These are phyloP conservation scores for Candida insectorum DNA, from an alignment of 805 yeast species.

Conservation along the genomic window DNA sequence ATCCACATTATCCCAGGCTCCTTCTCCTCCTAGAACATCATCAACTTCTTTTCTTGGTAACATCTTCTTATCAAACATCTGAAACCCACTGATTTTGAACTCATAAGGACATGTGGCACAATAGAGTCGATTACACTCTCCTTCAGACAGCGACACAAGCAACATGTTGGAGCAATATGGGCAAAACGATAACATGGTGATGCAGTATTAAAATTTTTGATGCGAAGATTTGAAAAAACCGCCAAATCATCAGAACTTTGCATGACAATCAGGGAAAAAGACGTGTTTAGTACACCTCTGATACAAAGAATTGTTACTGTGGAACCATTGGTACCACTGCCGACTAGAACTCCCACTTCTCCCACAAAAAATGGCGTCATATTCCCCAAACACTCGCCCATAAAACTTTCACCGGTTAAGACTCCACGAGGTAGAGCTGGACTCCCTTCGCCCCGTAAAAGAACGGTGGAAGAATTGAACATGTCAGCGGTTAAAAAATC, in stretches of 20 bases:
- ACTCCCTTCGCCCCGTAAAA: constrained; percentile 39
- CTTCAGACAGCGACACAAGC: constrained; percentile 45
- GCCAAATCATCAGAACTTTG: neutral
- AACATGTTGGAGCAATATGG: constrained; percentile 94
- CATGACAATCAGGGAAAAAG: too few relatives aligned
- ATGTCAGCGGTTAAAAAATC: constrained; percentile 51
- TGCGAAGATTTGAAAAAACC: neutral
- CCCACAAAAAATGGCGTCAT: constrained; percentile 2
- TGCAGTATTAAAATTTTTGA: too few relatives aligned
- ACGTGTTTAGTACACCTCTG: constrained; percentile 5
- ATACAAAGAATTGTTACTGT: constrained; percentile 4
- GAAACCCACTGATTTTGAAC: constrained; percentile 80
- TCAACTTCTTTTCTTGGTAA: constrained; percentile 88
- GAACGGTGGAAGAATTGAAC: constrained; percentile 38
- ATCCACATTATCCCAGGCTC: constrained; percentile 98
- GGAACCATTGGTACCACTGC: constrained; percentile 3
- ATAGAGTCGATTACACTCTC: constrained; percentile 62
- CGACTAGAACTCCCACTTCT: constrained; percentile 1
- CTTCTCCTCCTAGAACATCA: constrained; percentile 94
- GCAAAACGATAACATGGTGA: constrained; percentile 83
- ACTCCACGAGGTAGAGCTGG: constrained; percentile 47
- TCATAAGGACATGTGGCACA: constrained; percentile 96
- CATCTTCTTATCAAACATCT: constrained; percentile 79
- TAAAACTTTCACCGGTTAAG: constrained; percentile 21
- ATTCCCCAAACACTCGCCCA: constrained; percentile 2